Base-by-base conservation (phyloP, 106 monocot species). In the Dendrobium chrysotoxum region DNA sequence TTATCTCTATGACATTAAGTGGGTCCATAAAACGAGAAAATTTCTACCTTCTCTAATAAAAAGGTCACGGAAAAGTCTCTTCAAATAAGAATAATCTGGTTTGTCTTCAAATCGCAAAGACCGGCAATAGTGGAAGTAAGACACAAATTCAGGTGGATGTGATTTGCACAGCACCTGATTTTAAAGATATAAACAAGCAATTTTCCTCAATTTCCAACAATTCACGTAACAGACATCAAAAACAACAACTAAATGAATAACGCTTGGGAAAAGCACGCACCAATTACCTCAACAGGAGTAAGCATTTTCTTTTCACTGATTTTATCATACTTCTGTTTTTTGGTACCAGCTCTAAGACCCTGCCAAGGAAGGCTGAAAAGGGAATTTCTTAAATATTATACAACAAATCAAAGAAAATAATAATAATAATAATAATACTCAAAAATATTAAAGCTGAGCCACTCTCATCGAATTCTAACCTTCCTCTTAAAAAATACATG, bases 301-400 rank as follows among this genome's bases (percentile, higher is more conserved):
- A 53, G 50, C 50, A 77, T 47, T 53, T 77, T 77, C 53, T 77
- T 77, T 30, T 77, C 77, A 21, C 77, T 50, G 15, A 77, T 77
- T 53, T 77, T 77, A 53, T 77, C 77, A 53, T 77, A 77, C 53
- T 77, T 77, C 41, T 77, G 77, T 47, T 77, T 77, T 40, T 77
- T 77, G 11, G 77, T 77, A 40, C 50, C 77, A 53, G 77, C 77
- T 53, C 41, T 53, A 1, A 77, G 77, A 8, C 77, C 77, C 53
- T 77, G 77, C 77, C 46, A 53, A 18, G 77, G 53, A 77, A 53
- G 77, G 20, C 53, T 71, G 71, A 35, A 11, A 71, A 25, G 7
- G 7, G 8, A 65, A n/a, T 25, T 8, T 25, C 25, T 65, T 26
- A 65, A 65, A 65, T 2, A 25, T 25, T 7, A 25, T 25, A 23